Evolutionary conservation across 1,284 basidiomycete genomes (phyloP).

Genomic region (Pholiota adiposa): DNA sequence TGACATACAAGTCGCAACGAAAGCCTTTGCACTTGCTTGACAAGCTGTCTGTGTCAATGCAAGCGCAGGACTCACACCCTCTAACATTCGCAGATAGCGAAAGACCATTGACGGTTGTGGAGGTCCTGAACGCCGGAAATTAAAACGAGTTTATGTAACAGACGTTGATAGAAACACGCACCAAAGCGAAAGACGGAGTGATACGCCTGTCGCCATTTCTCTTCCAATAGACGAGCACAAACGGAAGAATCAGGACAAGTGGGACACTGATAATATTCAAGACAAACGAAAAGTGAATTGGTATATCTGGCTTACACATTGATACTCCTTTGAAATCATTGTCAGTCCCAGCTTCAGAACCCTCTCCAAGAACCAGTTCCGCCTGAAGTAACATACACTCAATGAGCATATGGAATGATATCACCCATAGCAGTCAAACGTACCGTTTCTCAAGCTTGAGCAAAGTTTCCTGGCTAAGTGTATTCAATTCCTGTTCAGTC

Average conservation of each 20-base stretch:
- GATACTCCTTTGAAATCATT: constrained; percentile 87
- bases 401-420: background rate
- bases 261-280: constrained; percentile 54
- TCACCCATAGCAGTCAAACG: constrained; percentile 15
- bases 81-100: constrained; percentile 81
- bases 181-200: constrained; percentile 88
- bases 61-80: constrained; percentile 82
- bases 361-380: constrained; percentile 94
- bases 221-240: constrained; percentile 90
- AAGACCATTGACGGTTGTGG: constrained; percentile 92
- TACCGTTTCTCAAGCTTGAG: constrained; percentile 88
- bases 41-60: constrained; percentile 83
- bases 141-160: constrained; percentile 20
- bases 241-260: constrained; percentile 81
- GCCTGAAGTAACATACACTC: constrained; percentile 40
- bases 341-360: constrained; percentile 90
- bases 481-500: constrained; percentile 81
- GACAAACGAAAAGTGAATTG: background rate
- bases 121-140: constrained; percentile 54
- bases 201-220: constrained; percentile 92
- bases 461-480: constrained; percentile 77
- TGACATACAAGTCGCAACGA: constrained; percentile 77
- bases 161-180: constrained; percentile 29
- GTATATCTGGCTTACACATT: constrained; percentile 62
- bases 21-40: constrained; percentile 85